Conservation (phyloP, 2,329 filamentous ascomycete species). For the Incumbomyces delicatus region DNA sequence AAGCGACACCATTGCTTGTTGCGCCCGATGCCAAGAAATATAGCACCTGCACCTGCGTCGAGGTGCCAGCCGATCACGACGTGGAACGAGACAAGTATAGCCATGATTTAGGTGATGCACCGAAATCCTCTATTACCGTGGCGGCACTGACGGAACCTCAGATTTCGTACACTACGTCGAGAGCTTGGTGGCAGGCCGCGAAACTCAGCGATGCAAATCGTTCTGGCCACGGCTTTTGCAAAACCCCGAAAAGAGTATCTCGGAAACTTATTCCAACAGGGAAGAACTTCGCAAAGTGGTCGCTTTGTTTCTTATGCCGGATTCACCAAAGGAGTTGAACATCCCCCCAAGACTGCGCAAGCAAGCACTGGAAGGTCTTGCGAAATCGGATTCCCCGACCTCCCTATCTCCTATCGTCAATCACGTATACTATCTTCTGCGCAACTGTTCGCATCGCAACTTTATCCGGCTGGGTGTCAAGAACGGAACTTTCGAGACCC, state of each 20-base stretch:
- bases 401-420: slow-evolving; percentile 9
- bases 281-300: slow-evolving; percentile 9
- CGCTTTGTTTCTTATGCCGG: slow-evolving; percentile 7
- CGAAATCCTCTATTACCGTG: not conserved
- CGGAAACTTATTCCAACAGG: slow-evolving; percentile 1
- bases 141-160: slow-evolving; percentile 5
- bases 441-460: slow-evolving; percentile 15
- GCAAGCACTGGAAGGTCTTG: slow-evolving; percentile 5
- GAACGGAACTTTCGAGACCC: slow-evolving; percentile 15
- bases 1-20: slow-evolving; percentile 5
- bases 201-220: slow-evolving; percentile 6
- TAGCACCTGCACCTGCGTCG: not conserved
- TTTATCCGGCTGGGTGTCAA: slow-evolving; percentile 15
- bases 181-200: slow-evolving; percentile 3
- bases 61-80: not conserved
- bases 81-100: slow-evolving; percentile 1
- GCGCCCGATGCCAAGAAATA: slow-evolving; percentile 6
- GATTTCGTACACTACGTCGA: slow-evolving; percentile 9
- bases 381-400: slow-evolving; percentile 9
- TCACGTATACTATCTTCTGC: slow-evolving; percentile 14
- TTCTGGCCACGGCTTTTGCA: slow-evolving; percentile 6
- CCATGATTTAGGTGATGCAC: slow-evolving; percentile 4
- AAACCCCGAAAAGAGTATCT: not conserved
- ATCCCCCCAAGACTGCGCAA: slow-evolving; percentile 10
- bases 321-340: slow-evolving; percentile 11